phyloP scores from a whole-genome alignment of 1,284 basidiomycete species.

The Tilletia horrida region DNA sequence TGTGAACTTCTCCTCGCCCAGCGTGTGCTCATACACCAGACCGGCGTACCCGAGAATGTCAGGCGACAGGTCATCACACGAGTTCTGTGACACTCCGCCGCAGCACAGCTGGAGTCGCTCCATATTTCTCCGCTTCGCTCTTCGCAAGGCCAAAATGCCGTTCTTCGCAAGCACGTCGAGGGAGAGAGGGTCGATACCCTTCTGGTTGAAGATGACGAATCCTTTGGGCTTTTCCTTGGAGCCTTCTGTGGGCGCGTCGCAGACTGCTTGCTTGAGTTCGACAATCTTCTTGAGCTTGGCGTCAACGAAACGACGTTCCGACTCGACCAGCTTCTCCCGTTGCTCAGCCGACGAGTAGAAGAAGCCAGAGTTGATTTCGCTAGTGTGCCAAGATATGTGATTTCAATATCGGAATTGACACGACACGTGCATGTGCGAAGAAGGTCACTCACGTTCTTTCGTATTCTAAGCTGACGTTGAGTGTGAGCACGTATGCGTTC shows the following conservation, averaged over 20 bases:
- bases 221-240: conserved; percentile 64
- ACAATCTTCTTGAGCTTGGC: conserved; percentile 94
- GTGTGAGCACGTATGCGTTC: conserved; percentile 89
- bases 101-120: conserved; percentile 66
- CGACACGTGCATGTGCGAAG: background rate
- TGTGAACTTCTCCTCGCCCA: conserved; percentile 98
- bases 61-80: conserved; percentile 89
- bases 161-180: conserved; percentile 95
- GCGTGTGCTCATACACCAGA: conserved; percentile 96
- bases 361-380: conserved; percentile 98
- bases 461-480: conserved; percentile 98
- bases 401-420: background rate
- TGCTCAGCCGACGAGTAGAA: conserved; percentile 99
- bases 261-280: conserved; percentile 92
- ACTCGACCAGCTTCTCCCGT: conserved; percentile 97
- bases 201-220: conserved; percentile 98
- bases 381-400: conserved; percentile 53
- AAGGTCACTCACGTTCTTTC: conserved; percentile 81
- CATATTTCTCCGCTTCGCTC: conserved; percentile 79
- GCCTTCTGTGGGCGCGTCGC: conserved; percentile 59
- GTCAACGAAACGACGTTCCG: conserved; percentile 90
- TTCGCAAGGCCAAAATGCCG: conserved; percentile 86
- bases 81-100: conserved; percentile 94
- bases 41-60: conserved; percentile 94
- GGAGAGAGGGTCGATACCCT: conserved; percentile 97